A percentile compares a stretch with the other conserved stretches of the same genome.
These are phyloP conservation scores for Dendrocalamus latiflorus DNA, from an alignment of 202 grass and related monocot species.

Conservation along the genomic window DNA sequence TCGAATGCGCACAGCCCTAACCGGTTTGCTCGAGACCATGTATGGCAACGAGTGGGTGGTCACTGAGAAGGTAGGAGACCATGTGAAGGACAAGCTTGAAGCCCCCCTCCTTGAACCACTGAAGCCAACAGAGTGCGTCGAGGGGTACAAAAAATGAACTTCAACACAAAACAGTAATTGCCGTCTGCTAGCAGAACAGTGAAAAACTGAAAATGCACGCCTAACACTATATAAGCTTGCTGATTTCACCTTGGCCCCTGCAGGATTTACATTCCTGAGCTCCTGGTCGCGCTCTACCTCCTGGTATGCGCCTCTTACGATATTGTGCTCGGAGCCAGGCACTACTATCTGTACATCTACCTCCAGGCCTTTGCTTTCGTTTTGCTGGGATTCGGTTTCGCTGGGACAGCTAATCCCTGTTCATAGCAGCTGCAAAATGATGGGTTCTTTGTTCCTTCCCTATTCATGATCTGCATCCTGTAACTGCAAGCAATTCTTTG, in stretches of 20 bases:
- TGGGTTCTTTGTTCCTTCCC: conserved; percentile 1
- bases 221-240: background rate
- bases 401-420: conserved; percentile 44
- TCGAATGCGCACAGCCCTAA: conserved; percentile 61
- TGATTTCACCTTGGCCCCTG: background rate
- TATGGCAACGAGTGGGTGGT: conserved; percentile 74
- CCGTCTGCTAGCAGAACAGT: background rate
- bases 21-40: conserved; percentile 49
- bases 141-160: conserved; percentile 31
- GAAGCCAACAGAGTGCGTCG: conserved; percentile 46
- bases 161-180: background rate
- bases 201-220: background rate
- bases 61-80: conserved; percentile 64
- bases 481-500: conserved; percentile 24
- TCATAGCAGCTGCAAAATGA: background rate
- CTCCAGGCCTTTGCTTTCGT: too few species aligned
- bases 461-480: background rate
- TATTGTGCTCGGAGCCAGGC: conserved; percentile 32
- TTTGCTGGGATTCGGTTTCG: too few species aligned
- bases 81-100: conserved; percentile 35
- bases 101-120: conserved; percentile 46
- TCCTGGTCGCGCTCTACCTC: conserved; percentile 50
- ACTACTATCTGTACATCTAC: too few species aligned
- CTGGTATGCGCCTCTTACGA: conserved; percentile 58
- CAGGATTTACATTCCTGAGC: conserved; percentile 66